Evolutionary conservation across 805 yeast genomes (phyloP), one percentile per base, ranked within the genome.

Genomic region (Metschnikowia vanudenii): DNA sequence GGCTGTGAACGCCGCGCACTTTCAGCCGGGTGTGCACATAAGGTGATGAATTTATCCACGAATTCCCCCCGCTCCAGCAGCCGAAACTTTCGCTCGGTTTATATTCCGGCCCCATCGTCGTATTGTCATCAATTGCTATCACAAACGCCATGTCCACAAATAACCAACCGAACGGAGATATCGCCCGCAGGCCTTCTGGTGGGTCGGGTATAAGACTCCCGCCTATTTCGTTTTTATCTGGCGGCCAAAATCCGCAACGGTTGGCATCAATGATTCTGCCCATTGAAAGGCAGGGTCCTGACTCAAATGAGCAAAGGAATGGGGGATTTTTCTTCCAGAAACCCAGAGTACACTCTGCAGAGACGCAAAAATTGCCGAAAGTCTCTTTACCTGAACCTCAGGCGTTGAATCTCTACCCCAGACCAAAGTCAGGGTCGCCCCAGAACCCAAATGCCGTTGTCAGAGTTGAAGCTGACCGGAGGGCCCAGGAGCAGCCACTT

Each of bases 171-270:
- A 29, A n/a, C 14, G 32, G 32, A 12, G 14, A 29, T 5, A 10
- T 11, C 14, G 13, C 32, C 14, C 13, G 32, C 4, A 5, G 14
- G 5, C 14, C 14, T 35, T 36, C 26, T n/a, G 42, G 41, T 14
- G 47, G 50, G 11, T 10, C 38, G 13, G 41, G 30, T 3, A 56
- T 60, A 29, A 50, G 60, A 33, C 56, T 60, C 33, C 64, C 64
- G 18, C 62, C 64, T 11, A 66, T 67, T 12, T 59, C 67, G 19
- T 65, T 64, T 41, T 51, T 66, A 39, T 60, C 68, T 3, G 53
- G 54, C 13, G 39, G 38, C 30, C 49, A 44, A 14, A 32, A 28
- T 9, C 29, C 49, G 10, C 37, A 37, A n/a, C 45, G 28, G 12
- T 28, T 38, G 22, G 32, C 53, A 11, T 37, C 47, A 20, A 22